A percentile compares a stretch with the other conserved stretches of the same genome.
phyloP scores from a whole-genome alignment of 495 filamentous ascomycete genomes.

The Cairneyella variabilis region DNA sequence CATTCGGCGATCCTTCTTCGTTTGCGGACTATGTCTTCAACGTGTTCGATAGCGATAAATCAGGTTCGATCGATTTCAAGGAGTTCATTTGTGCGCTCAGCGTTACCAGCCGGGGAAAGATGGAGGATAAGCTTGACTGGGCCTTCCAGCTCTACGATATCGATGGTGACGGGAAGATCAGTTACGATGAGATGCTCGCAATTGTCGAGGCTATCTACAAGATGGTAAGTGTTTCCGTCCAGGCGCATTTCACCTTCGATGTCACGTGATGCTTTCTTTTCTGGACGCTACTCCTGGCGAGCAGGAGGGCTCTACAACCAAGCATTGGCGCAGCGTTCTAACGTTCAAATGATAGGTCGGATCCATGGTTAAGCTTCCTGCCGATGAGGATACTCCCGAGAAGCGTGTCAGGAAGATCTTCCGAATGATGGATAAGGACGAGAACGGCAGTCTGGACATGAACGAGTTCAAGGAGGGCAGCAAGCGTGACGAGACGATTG shows the following conservation, averaged over 20 bases:
- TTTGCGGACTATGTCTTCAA: conserved; percentile 99
- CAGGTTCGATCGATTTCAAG: conserved; percentile 97
- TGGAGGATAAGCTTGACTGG: conserved; percentile 99
- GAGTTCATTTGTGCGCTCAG: conserved; percentile 98
- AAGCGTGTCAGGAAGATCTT: conserved; percentile 81
- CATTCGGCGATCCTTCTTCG: conserved; percentile 92
- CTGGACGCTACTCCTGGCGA: background rate
- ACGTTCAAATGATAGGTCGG: conserved; percentile 67
- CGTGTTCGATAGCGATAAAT: conserved; percentile 96
- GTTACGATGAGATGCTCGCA: conserved; percentile 96
- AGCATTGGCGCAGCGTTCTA: conserved; percentile 5
- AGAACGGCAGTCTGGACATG: conserved; percentile 81
- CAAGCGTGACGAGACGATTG: conserved; percentile 98
- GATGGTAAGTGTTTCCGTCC: conserved; percentile 62
- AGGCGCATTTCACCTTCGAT: background rate
- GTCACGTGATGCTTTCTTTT: background rate
- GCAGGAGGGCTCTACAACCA: too few relatives aligned
- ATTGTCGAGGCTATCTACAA: conserved; percentile 99
- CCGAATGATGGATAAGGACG: conserved; percentile 99
- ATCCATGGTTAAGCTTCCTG: conserved; percentile 97
- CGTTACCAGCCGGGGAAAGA: conserved; percentile 93
- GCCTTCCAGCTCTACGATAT: conserved; percentile 99
- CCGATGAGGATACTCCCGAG: conserved; percentile 98
- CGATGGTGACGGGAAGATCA: conserved; percentile 97
- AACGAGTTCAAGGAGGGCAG: conserved; percentile 98